Base-by-base conservation (phyloP, 805 yeast genomes). In the Spathaspora gorwiae region DNA sequence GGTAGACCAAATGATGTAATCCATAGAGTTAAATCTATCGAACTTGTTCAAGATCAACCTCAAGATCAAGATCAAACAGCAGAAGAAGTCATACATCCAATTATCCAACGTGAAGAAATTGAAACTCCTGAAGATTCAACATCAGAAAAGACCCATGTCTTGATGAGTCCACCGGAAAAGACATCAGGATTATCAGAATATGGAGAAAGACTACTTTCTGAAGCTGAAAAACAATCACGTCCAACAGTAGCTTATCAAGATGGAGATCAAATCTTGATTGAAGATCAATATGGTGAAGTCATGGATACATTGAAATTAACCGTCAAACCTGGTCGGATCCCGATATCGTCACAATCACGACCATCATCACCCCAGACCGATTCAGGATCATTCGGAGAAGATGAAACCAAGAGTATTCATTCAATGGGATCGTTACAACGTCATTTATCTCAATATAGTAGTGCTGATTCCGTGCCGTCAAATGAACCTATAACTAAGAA, bases 281-380 rank as follows among this genome's bases (percentile, higher is more conserved):
- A 92, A 60, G 94, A 90, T 63, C 79, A 76, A 45, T 74, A 82
- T 40, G 98, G 98, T 45, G 97, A 90, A 59, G 75, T 90, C 37
- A 57, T 92, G 42, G 82, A 79, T 42, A 73, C 82, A 2, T 43
- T 65, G 68, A 83, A 44, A 55, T 64, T 55, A 61, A 64, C 61
- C 24, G 26, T 26, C 36, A 35, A 35, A n/a, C 34, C 33, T 24
- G 27, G 12, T 37, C 26, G 13, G 37, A 39, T 7, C 31, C 44
- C 8, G 32, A 12, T 33, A 35, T 7, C 9, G 30, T 14, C 24
- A n/a, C 10, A 12, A 9, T 6, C 19, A 11, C 45, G 26, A 19
- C 24, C 24, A 19, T 19, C 24, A 19, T 19, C 24, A 5, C 24
- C 24, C 24, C 24, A 19, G 5, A 19, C 24, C 24, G 24, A 19